Percentiles rank a stretch among this genome's conserved stretches.
These are phyloP conservation scores for Lipomyces japonicus DNA, from an alignment of 805 yeast genomes.

Conservation along the genomic window DNA sequence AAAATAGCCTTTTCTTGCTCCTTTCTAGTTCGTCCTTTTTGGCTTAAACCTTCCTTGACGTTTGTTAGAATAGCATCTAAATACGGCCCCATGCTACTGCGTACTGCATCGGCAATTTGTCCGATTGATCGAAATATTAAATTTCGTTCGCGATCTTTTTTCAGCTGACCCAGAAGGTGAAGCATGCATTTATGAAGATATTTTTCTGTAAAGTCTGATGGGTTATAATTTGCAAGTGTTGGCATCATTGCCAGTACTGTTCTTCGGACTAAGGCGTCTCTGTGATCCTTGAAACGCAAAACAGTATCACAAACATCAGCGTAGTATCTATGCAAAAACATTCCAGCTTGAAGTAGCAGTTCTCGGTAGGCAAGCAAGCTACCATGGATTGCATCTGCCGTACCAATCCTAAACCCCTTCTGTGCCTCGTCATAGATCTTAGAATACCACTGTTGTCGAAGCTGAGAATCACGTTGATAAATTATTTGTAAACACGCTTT, in stretches of 20 bases:
- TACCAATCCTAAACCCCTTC: conserved; percentile 46
- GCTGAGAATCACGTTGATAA: conserved; percentile 67
- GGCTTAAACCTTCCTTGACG: conserved; percentile 70
- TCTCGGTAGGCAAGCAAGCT: conserved; percentile 78
- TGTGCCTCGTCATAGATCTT: conserved; percentile 66
- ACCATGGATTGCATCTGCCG: conserved; percentile 79
- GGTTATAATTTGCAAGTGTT: conserved; percentile 71
- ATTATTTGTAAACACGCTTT: conserved; percentile 75
- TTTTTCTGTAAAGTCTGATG: conserved; percentile 68
- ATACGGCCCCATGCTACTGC: conserved; percentile 80
- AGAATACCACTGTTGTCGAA: conserved; percentile 72
- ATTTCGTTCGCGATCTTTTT: conserved; percentile 70
- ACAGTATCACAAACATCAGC: conserved; percentile 74
- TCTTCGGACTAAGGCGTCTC: conserved; percentile 67
- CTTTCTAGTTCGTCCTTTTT: conserved; percentile 56
- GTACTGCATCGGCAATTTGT: conserved; percentile 69
- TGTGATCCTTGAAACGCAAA: conserved; percentile 70
- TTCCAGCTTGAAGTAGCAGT: conserved; percentile 65
- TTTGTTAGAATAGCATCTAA: conserved; percentile 82
- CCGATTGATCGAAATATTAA: conserved; percentile 80
- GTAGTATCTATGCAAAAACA: conserved; percentile 65
- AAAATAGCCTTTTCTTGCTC: conserved; percentile 83
- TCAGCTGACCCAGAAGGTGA: conserved; percentile 72
- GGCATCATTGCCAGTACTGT: conserved; percentile 86
- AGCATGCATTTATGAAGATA: conserved; percentile 76